Evolutionary conservation across 306 rosid genomes (phyloP).

Genomic region (Trifolium dubium): DNA sequence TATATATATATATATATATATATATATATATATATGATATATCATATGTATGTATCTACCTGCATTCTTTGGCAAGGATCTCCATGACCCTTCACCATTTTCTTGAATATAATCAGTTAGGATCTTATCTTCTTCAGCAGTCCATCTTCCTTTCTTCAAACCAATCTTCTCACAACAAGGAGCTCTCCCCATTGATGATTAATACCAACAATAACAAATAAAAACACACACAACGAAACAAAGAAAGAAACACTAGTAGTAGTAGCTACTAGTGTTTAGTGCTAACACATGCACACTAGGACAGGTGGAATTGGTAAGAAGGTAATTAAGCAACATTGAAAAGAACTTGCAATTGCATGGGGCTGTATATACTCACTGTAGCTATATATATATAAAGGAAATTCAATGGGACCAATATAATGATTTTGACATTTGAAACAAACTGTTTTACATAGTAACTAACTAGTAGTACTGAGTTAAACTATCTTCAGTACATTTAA

Average conservation of each 20-base stretch:
- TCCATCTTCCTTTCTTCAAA: constrained; percentile 88
- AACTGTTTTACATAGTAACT: background rate
- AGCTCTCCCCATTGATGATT: constrained; percentile 66
- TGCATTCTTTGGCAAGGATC: constrained; percentile 83
- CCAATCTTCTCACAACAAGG: constrained; percentile 89
- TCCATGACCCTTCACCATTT: constrained; percentile 88
- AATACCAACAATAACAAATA: background rate
- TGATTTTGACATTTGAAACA: constrained; percentile 28
- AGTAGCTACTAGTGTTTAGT: background rate
- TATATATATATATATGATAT: background rate
- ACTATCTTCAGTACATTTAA: background rate
- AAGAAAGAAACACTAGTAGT: background rate
- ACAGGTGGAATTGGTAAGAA: background rate
- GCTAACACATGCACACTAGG: constrained; percentile 7
- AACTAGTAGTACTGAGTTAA: background rate
- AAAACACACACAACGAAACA: background rate
- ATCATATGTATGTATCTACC: constrained; percentile 40
- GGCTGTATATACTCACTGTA: constrained; percentile 35
- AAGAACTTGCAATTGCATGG: background rate
- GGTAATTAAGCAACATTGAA: background rate
- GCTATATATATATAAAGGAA: constrained; percentile 35
- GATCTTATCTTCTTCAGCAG: constrained; percentile 77
- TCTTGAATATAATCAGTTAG: constrained; percentile 64
- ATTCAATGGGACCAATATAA: background rate
- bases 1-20: background rate